Conservation (phyloP, 1,284 basidiomycete genomes). For the Ceratobasidium theobromae region DNA sequence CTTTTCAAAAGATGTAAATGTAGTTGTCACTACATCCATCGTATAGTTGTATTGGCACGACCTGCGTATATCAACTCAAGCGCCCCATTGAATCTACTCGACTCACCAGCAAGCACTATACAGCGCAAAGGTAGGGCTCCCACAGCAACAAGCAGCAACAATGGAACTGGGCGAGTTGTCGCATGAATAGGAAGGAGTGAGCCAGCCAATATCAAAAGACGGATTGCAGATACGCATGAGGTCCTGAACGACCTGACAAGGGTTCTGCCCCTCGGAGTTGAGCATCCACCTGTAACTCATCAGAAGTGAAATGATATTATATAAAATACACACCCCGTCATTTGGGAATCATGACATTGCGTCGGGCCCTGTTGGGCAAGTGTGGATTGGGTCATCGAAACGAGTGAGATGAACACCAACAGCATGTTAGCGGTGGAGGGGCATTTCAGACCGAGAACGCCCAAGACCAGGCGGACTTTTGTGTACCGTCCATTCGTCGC, state of each 20-base stretch:
- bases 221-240: slow-evolving; percentile 17
- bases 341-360: slow-evolving; percentile 25
- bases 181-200: slow-evolving; percentile 11
- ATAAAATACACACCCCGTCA: not conserved
- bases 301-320: not conserved
- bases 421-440: slow-evolving; percentile 7
- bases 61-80: not conserved
- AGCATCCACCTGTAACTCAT: slow-evolving; percentile 18
- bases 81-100: not conserved
- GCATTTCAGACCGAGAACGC: not conserved
- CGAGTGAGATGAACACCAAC: slow-evolving; percentile 20
- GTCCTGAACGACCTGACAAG: slow-evolving; percentile 7
- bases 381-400: slow-evolving; percentile 13
- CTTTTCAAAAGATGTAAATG: slow-evolving; percentile 25
- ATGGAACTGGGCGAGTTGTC: slow-evolving; percentile 4
- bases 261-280: slow-evolving; percentile 5
- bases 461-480: not conserved
- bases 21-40: slow-evolving; percentile 17
- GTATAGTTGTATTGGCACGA: slow-evolving; percentile 30
- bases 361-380: slow-evolving; percentile 8
- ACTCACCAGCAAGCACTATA: slow-evolving; percentile 23
- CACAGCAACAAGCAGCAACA: slow-evolving; percentile 15
- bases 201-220: not conserved
- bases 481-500: not conserved
- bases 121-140: slow-evolving; percentile 28